These are phyloP conservation scores for Verbascum thapsus DNA, from an alignment of 257 asterid genomes.

Conservation along the genomic window DNA sequence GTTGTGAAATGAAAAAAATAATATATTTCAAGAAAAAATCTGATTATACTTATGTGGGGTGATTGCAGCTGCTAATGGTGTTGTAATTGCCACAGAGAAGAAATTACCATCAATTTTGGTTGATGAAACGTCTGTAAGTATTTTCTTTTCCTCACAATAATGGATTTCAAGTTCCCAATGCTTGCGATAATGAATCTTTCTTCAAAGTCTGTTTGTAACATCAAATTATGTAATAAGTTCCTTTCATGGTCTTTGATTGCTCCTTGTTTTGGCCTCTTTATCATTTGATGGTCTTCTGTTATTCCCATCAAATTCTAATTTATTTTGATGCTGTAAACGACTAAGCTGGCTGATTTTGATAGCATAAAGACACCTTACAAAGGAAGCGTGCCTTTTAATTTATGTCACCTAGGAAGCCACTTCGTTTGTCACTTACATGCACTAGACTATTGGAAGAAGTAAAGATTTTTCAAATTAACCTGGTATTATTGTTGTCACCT, in stretches of 20 bases:
- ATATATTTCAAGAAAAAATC: background rate
- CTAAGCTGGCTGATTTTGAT: background rate
- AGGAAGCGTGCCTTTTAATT: too few relatives aligned
- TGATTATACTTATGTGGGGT: slow-evolving; percentile 25
- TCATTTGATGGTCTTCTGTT: background rate
- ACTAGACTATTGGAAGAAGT: background rate
- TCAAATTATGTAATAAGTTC: background rate
- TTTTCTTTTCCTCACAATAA: slow-evolving; percentile 9
- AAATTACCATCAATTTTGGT: slow-evolving; percentile 95
- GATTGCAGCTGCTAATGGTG: slow-evolving; percentile 96
- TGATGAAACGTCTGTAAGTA: slow-evolving; percentile 94
- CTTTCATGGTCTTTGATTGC: background rate
- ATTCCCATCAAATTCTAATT: background rate
- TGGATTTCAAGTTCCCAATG: background rate
- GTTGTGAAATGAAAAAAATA: background rate
- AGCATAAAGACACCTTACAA: background rate
- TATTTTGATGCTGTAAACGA: background rate
- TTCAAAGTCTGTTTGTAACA: background rate
- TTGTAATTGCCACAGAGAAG: slow-evolving; percentile 98
- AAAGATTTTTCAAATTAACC: background rate
- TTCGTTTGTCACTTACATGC: background rate
- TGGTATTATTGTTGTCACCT: slow-evolving; percentile 7
- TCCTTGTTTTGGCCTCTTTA: background rate
- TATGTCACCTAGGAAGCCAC: background rate
- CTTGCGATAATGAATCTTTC: background rate